Evolutionary conservation across 2,329 filamentous ascomycete species (phyloP).

Genomic region (Claviceps lovelessii): DNA sequence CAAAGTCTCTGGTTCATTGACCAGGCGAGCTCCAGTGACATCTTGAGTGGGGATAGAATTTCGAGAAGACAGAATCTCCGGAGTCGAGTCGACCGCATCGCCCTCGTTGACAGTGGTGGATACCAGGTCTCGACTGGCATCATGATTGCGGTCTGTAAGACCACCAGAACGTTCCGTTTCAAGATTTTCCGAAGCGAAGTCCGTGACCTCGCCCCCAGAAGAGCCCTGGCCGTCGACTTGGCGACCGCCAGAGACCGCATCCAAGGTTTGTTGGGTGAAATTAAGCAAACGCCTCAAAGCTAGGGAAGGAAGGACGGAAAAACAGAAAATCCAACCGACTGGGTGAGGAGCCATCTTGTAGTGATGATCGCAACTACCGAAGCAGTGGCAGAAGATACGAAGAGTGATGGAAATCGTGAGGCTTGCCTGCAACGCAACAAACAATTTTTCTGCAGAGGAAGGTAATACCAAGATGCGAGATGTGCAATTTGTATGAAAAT

Average conservation of each 20-base stretch:
- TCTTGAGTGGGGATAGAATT: not conserved
- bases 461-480: not conserved
- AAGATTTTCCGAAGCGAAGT: not conserved
- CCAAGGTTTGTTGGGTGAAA: not conserved
- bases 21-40: not conserved
- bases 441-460: not conserved
- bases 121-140: not conserved
- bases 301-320: constrained; percentile 1
- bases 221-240: not conserved
- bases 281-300: not conserved
- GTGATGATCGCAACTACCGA: not conserved
- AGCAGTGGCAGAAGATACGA: not conserved
- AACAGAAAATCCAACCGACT: not conserved
- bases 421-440: not conserved
- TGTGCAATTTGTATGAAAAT: not conserved
- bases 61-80: not conserved
- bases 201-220: not conserved
- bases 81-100: not conserved
- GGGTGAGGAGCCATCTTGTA: not conserved
- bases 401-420: not conserved
- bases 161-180: not conserved
- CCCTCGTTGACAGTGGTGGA: not conserved
- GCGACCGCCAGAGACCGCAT: not conserved
- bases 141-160: not conserved
- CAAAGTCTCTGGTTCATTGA: not conserved